A percentile compares a stretch with the other conserved stretches of the same genome.
phyloP scores from a whole-genome alignment of 805 yeast species.

The Pichia rugopelliculosa region DNA sequence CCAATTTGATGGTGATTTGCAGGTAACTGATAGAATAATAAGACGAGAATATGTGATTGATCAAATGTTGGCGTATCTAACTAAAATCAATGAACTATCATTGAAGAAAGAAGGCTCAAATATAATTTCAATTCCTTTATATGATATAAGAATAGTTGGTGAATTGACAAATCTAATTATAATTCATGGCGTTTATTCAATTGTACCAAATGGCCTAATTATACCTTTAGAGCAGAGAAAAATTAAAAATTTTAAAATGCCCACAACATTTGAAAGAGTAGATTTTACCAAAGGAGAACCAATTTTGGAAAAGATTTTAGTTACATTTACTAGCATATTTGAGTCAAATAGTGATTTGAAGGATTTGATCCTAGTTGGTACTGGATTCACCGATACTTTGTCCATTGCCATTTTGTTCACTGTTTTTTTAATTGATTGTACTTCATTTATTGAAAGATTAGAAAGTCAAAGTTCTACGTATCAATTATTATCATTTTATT shows the following conservation, averaged over 20 bases:
- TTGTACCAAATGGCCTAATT: slow-evolving; percentile 49
- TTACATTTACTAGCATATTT: slow-evolving; percentile 31
- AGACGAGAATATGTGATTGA: slow-evolving; percentile 26
- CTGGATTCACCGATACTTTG: slow-evolving; percentile 57
- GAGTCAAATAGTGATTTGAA: slow-evolving; percentile 39
- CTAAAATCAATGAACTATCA: slow-evolving; percentile 34
- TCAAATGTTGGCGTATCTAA: slow-evolving; percentile 31
- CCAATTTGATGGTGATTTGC: not conserved
- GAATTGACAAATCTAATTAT: slow-evolving; percentile 57
- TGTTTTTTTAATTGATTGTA: slow-evolving; percentile 17
- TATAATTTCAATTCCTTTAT: slow-evolving; percentile 63
- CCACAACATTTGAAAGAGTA: slow-evolving; percentile 17
- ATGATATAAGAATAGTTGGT: slow-evolving; percentile 74
- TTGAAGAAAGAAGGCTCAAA: slow-evolving; percentile 20
- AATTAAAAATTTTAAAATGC: slow-evolving; percentile 38
- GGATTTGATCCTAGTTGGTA: slow-evolving; percentile 52
- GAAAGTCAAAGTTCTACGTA: slow-evolving; percentile 55
- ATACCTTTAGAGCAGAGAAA: slow-evolving; percentile 57
- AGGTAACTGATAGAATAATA: not conserved
- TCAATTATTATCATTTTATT: slow-evolving; percentile 53
- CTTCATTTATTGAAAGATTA: slow-evolving; percentile 14
- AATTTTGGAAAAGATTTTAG: slow-evolving; percentile 22
- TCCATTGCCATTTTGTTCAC: slow-evolving; percentile 40
- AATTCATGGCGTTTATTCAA: slow-evolving; percentile 64
- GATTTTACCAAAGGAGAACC: slow-evolving; percentile 12